These are phyloP conservation scores for Leptoxyphium fumago DNA, from an alignment of 2,329 filamentous ascomycete genomes.

Conservation along the genomic window DNA sequence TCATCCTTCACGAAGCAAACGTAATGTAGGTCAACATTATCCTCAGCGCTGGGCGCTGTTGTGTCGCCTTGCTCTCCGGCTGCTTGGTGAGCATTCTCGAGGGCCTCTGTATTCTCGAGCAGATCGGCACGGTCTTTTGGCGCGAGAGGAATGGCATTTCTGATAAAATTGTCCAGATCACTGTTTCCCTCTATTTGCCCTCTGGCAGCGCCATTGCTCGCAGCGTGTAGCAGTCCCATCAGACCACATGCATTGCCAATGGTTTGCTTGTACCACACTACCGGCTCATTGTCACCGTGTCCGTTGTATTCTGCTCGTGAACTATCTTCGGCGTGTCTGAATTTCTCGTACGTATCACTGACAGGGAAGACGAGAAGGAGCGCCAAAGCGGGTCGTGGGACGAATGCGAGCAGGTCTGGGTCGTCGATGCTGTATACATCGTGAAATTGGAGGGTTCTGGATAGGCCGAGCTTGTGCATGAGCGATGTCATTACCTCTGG, in stretches of 20 bases:
- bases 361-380: constrained; percentile 88
- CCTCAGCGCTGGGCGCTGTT: constrained; percentile 58
- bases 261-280: constrained; percentile 90
- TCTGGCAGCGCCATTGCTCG: constrained; percentile 59
- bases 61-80: constrained; percentile 71
- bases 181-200: constrained; percentile 43
- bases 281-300: constrained; percentile 53
- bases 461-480: constrained; percentile 70
- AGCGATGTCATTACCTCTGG: constrained; percentile 77
- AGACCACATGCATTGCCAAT: constrained; percentile 87
- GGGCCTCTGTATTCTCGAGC: constrained; percentile 58
- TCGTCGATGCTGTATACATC: constrained; percentile 89
- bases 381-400: constrained; percentile 76
- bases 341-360: constrained; percentile 61
- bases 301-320: constrained; percentile 49
- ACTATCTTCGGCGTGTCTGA: constrained; percentile 60
- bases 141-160: constrained; percentile 53
- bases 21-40: constrained; percentile 83
- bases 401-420: constrained; percentile 66
- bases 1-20: constrained; percentile 77
- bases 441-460: constrained; percentile 61
- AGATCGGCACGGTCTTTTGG: constrained; percentile 54
- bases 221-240: constrained; percentile 74
- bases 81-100: constrained; percentile 65
- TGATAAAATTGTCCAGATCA: constrained; percentile 50